Percentiles rank a stretch among this genome's conserved stretches.
Evolutionary conservation across 2,329 filamentous ascomycete genomes (phyloP).

Genomic region (Sporothrix sp.): DNA sequence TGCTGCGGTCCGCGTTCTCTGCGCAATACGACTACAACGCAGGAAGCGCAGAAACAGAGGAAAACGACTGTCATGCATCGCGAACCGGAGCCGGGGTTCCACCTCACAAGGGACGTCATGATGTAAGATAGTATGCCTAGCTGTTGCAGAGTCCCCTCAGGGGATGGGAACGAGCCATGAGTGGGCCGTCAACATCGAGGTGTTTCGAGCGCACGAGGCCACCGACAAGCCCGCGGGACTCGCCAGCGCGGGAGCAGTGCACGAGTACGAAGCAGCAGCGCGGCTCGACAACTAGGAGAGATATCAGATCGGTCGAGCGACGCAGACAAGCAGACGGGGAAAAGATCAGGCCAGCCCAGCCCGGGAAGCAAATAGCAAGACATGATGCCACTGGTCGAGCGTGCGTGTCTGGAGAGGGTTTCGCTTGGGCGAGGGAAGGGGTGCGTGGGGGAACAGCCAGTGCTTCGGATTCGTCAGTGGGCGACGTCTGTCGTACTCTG

Average conservation of each 20-base stretch:
- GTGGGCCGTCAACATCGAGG: slow-evolving; percentile 4
- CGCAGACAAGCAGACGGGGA: too few species aligned
- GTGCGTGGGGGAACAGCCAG: not conserved
- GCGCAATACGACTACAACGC: slow-evolving; percentile 4
- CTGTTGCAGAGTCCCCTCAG: slow-evolving; percentile 9
- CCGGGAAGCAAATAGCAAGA: not conserved
- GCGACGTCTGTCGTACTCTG: not conserved
- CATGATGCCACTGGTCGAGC: slow-evolving; percentile 1
- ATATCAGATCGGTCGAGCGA: not conserved
- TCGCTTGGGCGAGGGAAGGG: not conserved
- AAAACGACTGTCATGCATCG: slow-evolving; percentile 5
- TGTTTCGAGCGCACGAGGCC: not conserved
- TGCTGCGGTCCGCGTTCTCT: not conserved
- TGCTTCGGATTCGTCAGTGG: slow-evolving; percentile 6
- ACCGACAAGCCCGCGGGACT: not conserved
- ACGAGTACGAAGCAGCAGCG: not conserved
- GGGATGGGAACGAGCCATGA: slow-evolving; percentile 12
- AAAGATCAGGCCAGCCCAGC: not conserved
- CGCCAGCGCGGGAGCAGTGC: not conserved
- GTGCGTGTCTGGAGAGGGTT: not conserved
- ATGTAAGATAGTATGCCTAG: not conserved
- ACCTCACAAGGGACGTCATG: not conserved
- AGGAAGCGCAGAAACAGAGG: too few species aligned
- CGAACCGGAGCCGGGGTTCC: not conserved
- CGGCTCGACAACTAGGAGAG: not conserved